Conservation (phyloP, 305 asterid genomes). For the Fraxinus platypoda region DNA sequence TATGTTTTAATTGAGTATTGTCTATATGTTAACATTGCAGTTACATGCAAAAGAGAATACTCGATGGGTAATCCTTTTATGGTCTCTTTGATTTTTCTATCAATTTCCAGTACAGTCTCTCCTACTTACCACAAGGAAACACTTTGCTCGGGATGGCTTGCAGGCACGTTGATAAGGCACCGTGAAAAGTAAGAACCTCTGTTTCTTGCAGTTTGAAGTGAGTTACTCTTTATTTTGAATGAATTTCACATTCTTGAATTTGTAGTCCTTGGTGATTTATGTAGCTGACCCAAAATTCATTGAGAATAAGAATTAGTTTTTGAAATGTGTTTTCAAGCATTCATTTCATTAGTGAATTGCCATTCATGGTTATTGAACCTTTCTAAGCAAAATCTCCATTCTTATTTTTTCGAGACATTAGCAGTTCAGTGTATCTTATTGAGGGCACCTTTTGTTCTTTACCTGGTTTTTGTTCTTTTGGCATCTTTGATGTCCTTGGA, state of each 20-base stretch:
- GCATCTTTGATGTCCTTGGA: neutral
- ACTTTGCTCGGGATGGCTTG: conserved; percentile 91
- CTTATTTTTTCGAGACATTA: neutral
- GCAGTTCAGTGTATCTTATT: neutral
- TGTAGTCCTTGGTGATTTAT: neutral
- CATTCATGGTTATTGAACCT: neutral
- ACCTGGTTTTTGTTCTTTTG: neutral
- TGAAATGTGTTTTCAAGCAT: neutral
- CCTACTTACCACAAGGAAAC: conserved; percentile 86
- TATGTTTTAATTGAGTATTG: neutral
- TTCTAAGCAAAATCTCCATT: neutral
- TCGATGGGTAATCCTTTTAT: neutral
- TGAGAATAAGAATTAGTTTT: neutral
- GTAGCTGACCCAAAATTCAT: neutral
- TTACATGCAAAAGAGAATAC: neutral
- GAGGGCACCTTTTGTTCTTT: neutral
- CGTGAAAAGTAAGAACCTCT: conserved; percentile 61
- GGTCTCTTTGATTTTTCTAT: conserved; percentile 33
- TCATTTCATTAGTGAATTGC: neutral
- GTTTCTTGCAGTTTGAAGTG: neutral
- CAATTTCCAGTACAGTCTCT: conserved; percentile 77
- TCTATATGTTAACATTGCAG: neutral
- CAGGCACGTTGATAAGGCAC: conserved; percentile 66
- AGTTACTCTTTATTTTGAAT: neutral
- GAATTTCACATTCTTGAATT: neutral